A percentile compares a stretch with the other conserved stretches of the same genome.
Evolutionary conservation across 495 filamentous ascomycete species (phyloP).

Genomic region (Aspergillus incahuasiensis): DNA sequence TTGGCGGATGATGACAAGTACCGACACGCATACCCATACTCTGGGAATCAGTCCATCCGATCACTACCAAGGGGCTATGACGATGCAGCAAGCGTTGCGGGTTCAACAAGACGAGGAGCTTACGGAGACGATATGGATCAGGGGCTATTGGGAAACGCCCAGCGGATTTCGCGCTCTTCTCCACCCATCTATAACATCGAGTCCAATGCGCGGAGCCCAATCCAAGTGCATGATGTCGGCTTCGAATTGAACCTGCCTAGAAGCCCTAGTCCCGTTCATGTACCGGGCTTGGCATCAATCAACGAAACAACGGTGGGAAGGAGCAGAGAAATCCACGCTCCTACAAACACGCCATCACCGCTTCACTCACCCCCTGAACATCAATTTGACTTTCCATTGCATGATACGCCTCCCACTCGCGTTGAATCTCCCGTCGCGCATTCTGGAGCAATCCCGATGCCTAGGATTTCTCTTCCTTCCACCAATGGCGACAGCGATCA

Average conservation of each 20-base stretch:
- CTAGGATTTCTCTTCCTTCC: conserved; percentile 39
- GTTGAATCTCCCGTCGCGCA: conserved; percentile 11
- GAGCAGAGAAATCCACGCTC: conserved; percentile 7
- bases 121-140: conserved; percentile 53
- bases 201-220: conserved; percentile 11
- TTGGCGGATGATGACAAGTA: conserved; percentile 77
- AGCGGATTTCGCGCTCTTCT: conserved; percentile 59
- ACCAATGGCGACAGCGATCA: conserved; percentile 57
- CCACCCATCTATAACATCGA: conserved; percentile 43
- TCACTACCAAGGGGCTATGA: conserved; percentile 49
- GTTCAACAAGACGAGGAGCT: conserved; percentile 39
- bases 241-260: conserved; percentile 22
- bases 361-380: conserved; percentile 13
- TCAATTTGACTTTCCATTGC: conserved; percentile 27
- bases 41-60: conserved; percentile 56
- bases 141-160: conserved; percentile 58
- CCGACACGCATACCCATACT: conserved; percentile 60
- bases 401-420: conserved; percentile 15
- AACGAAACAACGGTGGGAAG: conserved; percentile 2
- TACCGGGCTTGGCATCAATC: conserved; percentile 14
- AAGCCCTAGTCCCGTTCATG: conserved; percentile 17
- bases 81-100: conserved; percentile 60
- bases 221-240: conserved; percentile 12
- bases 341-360: background rate
- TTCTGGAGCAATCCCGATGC: conserved; percentile 24